Percentiles rank a stretch among this genome's conserved stretches.
Evolutionary conservation across 2,329 filamentous ascomycete species (phyloP).

Genomic region (Myriosclerotinia scirpicola): DNA sequence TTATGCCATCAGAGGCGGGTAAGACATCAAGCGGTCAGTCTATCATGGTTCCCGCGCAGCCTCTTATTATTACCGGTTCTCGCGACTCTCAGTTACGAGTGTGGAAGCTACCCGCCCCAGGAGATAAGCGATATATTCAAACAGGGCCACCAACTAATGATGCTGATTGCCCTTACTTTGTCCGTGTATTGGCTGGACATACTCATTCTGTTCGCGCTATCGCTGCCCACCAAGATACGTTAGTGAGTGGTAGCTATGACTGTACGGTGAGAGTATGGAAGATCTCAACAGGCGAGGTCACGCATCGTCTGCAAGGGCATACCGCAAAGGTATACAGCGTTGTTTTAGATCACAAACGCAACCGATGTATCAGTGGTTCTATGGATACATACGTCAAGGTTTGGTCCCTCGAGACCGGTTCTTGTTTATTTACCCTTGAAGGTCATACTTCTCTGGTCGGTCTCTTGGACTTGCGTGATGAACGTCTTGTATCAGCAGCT

Average conservation of each 20-base stretch:
- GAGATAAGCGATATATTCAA: conserved; percentile 76
- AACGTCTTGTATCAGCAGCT: conserved; percentile 89
- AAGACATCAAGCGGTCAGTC: conserved; percentile 68
- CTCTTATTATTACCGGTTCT: conserved; percentile 95
- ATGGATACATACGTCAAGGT: conserved; percentile 99
- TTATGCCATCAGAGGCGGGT: conserved; percentile 75
- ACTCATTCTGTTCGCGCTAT: conserved; percentile 94
- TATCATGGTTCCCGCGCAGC: conserved; percentile 90
- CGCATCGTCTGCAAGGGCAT: conserved; percentile 84
- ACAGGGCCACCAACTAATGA: conserved; percentile 71
- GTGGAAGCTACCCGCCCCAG: conserved; percentile 85
- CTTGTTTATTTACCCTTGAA: conserved; percentile 84
- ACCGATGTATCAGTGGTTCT: conserved; percentile 93
- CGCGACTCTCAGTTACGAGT: conserved; percentile 91
- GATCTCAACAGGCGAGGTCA: conserved; percentile 87
- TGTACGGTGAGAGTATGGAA: conserved; percentile 95
- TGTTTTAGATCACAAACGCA: conserved; percentile 85
- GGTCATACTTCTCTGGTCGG: conserved; percentile 92
- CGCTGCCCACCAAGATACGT: conserved; percentile 87
- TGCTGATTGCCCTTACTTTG: conserved; percentile 89
- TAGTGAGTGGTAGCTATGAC: conserved; percentile 98
- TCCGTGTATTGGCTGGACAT: conserved; percentile 83
- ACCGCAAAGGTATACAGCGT: conserved; percentile 95
- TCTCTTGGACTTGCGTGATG: conserved; percentile 82
- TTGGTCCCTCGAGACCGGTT: conserved; percentile 87